A percentile compares a stretch with the other conserved stretches of the same genome.
Conservation (phyloP, 2,329 filamentous ascomycete species). For the Trichoderma harzianum region DNA sequence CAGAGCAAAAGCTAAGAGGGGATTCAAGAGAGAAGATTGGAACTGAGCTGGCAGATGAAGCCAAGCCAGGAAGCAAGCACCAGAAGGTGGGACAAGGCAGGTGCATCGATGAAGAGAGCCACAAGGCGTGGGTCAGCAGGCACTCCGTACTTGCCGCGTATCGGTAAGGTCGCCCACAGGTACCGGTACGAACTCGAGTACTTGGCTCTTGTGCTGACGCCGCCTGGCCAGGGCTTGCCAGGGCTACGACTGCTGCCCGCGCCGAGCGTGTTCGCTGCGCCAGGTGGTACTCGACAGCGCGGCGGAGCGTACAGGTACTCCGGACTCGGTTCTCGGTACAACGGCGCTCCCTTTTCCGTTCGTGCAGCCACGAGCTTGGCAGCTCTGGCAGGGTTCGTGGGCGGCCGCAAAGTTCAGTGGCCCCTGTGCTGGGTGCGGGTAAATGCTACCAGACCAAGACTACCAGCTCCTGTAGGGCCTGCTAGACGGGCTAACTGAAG, state of each 20-base stretch:
- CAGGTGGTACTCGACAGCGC: background rate
- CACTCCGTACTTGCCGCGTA: conserved; percentile 15
- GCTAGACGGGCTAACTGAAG: background rate
- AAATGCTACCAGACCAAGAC: background rate
- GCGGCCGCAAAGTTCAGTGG: conserved; percentile 16
- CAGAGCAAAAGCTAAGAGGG: background rate
- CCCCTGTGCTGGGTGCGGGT: background rate
- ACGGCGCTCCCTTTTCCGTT: background rate
- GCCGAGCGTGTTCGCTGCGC: background rate
- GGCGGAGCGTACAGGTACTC: background rate
- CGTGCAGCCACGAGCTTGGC: conserved; percentile 7
- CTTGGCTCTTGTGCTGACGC: background rate
- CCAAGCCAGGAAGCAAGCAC: background rate
- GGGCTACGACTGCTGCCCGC: background rate
- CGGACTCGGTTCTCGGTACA: background rate
- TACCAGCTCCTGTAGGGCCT: background rate
- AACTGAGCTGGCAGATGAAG: background rate
- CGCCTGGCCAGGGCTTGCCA: background rate
- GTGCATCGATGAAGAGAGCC: conserved; percentile 4
- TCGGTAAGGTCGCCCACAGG: background rate
- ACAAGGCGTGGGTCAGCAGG: conserved; percentile 9
- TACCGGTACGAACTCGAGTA: background rate
- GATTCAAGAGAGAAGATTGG: background rate
- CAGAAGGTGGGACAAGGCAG: conserved; percentile 4
- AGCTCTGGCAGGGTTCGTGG: conserved; percentile 1